Evolutionary conservation across 2,329 filamentous ascomycete species (phyloP), one percentile per base, ranked within the genome.

Genomic region (Hypoxylon sp.): DNA sequence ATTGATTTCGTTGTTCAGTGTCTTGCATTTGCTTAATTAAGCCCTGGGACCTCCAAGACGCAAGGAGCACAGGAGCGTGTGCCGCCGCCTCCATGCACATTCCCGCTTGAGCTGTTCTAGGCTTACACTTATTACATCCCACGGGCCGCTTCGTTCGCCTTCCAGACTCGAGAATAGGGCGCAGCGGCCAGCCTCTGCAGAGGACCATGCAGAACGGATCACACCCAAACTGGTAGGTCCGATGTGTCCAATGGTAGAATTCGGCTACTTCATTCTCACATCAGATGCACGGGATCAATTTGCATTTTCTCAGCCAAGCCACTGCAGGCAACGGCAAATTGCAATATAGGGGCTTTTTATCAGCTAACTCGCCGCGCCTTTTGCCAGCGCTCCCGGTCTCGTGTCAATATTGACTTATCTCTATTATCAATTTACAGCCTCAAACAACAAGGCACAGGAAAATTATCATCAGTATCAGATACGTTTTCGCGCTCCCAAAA

Each of bases 51-150:
- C 58, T 42, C 62, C 17, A 54, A 56, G 31, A 35, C 53, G 51
- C 40, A 27, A 60, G 50, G 30, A 48, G 37, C 35, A 53, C 42
- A 55, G 53, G 49, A 63, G 44, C 46, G 25, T 61, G 55, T 57
- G 58, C 59, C 58, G 67, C 37, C 64, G 60, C 64, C 64, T 67
- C 57, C 65, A 27, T 70, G 68, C 62, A 62, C 50, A 54, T 54
- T 63, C 37, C 58, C 65, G 50, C 25, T 27, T 54, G 35, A 11
- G n/a, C 48, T 20, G 42, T 63, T 57, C 54, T 55, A 14, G 49
- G 58, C 68, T 70, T 65, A 60, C 68, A 46, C 54, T 63, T 46
- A 65, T 51, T 61, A 64, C 57, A 68, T 63, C 37, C 57, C 58
- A 25, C 58, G 35, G 56, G 55, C 27, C 25, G 35, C 55, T 58